phyloP scores from a whole-genome alignment of 495 filamentous ascomycete species.

The Margaritispora aquatica region DNA sequence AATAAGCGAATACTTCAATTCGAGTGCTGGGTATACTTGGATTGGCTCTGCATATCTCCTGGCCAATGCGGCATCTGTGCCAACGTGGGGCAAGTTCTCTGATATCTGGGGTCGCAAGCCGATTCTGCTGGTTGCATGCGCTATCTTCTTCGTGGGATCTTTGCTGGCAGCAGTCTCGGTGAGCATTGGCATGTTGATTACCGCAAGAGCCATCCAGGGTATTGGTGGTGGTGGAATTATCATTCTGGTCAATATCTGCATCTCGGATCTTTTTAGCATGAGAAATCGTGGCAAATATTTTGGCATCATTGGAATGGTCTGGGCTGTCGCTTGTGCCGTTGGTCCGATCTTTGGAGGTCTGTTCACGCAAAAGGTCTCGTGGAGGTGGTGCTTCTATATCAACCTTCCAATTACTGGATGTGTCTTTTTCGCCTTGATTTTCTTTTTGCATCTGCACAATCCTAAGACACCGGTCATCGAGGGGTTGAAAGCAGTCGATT shows the following conservation, averaged over 20 bases:
- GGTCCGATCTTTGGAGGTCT: slow-evolving; percentile 74
- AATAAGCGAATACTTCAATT: slow-evolving; percentile 56
- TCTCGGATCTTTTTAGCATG: slow-evolving; percentile 75
- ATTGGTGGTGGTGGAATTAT: slow-evolving; percentile 79
- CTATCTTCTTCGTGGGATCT: slow-evolving; percentile 70
- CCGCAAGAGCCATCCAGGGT: slow-evolving; percentile 72
- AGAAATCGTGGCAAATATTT: slow-evolving; percentile 53
- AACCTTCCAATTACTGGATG: slow-evolving; percentile 69
- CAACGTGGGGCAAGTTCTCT: slow-evolving; percentile 75
- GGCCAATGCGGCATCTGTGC: slow-evolving; percentile 60
- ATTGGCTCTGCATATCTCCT: slow-evolving; percentile 68
- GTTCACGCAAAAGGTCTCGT: slow-evolving; percentile 56
- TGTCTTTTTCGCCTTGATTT: slow-evolving; percentile 57
- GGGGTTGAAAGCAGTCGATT: slow-evolving; percentile 72
- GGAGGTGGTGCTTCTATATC: slow-evolving; percentile 30
- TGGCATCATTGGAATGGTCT: slow-evolving; percentile 56
- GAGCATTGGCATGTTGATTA: slow-evolving; percentile 69
- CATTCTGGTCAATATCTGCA: slow-evolving; percentile 73
- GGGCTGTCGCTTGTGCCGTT: slow-evolving; percentile 67
- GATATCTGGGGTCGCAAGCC: slow-evolving; percentile 86
- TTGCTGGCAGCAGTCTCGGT: slow-evolving; percentile 62
- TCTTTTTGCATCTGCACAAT: slow-evolving; percentile 71
- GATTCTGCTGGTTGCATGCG: slow-evolving; percentile 65
- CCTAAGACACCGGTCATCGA: slow-evolving; percentile 63
- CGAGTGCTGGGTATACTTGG: slow-evolving; percentile 67